Conservation (phyloP, 202 grass and related monocot species). For the Dendrocalamus latiflorus region DNA sequence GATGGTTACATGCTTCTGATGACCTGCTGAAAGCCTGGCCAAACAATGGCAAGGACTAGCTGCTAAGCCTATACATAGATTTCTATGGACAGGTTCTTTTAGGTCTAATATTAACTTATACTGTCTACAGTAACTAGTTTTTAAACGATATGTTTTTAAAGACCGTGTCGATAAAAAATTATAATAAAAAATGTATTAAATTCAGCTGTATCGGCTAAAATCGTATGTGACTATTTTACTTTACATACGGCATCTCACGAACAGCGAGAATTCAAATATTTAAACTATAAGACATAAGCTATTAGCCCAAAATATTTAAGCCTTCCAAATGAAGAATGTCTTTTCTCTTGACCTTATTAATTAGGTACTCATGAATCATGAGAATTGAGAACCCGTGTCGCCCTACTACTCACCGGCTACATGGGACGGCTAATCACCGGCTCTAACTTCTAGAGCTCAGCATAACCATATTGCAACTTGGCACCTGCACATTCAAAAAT, state of each 20-base stretch:
- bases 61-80: too few species aligned
- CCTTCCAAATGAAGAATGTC: conserved; percentile 54
- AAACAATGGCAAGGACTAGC: too few species aligned
- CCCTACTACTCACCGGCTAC: neutral
- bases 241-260: rapidly evolving
- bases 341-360: neutral
- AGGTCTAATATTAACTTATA: too few species aligned
- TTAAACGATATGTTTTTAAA: too few species aligned
- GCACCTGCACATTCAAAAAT: neutral
- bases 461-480: neutral
- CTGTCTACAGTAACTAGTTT: too few species aligned
- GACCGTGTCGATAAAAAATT: too few species aligned
- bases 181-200: too few species aligned
- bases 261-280: too few species aligned
- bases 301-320: neutral
- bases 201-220: too few species aligned
- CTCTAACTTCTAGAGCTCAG: neutral
- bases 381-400: neutral
- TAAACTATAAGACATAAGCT: too few species aligned
- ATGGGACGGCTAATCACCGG: neutral
- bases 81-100: too few species aligned
- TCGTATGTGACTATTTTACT: too few species aligned
- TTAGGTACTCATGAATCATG: neutral
- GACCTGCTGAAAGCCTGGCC: neutral
- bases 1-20: conserved; percentile 23